Conservation (phyloP, 306 rosid species). For the Ormosia emarginata region DNA sequence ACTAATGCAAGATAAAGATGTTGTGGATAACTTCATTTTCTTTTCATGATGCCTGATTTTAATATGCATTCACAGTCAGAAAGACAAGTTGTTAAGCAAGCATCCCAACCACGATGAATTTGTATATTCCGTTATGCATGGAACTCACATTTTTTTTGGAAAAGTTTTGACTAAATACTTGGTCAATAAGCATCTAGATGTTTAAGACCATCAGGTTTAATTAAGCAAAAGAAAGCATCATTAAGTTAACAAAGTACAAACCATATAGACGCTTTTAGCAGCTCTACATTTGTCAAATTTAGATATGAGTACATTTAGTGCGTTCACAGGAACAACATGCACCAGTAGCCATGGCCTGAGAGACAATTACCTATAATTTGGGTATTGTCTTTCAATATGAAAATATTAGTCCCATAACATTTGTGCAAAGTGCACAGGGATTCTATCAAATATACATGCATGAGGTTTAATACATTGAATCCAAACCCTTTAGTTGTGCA, state of each 20-base stretch:
- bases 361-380: neutral
- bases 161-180: slow-evolving; percentile 36
- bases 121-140: slow-evolving; percentile 43
- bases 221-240: too few species aligned
- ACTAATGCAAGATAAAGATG: too few species aligned
- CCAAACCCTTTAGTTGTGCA: neutral
- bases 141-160: slow-evolving; percentile 34
- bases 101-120: slow-evolving; percentile 30
- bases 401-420: too few species aligned
- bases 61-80: slow-evolving; percentile 33
- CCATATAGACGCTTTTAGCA: slow-evolving; percentile 6
- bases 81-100: slow-evolving; percentile 49
- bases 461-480: neutral
- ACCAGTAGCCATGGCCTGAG: neutral
- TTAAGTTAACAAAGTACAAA: too few species aligned
- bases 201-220: neutral
- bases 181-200: slow-evolving; percentile 25
- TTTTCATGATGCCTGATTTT: neutral
- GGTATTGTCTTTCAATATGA: neutral
- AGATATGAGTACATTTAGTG: neutral
- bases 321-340: slow-evolving; percentile 4
- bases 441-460: neutral
- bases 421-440: neutral
- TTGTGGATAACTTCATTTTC: neutral
- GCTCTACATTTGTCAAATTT: slow-evolving; percentile 3